Evolutionary conservation across 116 monocot species (phyloP), one percentile per base, ranked within the genome.

Genomic region (Phalaenopsis hybrid): DNA sequence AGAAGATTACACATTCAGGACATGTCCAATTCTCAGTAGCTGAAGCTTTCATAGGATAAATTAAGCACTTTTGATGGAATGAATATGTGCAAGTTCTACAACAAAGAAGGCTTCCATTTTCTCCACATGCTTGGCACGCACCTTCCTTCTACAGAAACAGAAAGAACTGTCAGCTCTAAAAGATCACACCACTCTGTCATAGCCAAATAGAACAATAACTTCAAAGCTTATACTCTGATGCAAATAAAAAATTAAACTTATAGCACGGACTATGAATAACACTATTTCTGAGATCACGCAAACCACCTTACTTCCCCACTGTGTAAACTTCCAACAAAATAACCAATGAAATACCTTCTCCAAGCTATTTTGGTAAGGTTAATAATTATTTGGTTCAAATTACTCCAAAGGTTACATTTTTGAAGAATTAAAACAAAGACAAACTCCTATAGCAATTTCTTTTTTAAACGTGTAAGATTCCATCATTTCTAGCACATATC

Each of bases 11-110:
- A 92, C 97, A 98, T 87, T 94, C 93, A 81, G 94, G 91, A 68
- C 97, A 98, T 76, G 90, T 98, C 97, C 94, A 98, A 83, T 78
- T 83, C 57, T 84, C 89, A 67, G 76, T 67, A 84, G 81, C 81
- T 74, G 81, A 75, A 50, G 52, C 55, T 81, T 88, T 94, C 25
- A 82, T 74, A 45, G 91, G 91, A 83, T 93, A 91, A 23, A 92
- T 86, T 81, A 94, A 72, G 75, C 97, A 98, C 20, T 89, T 93
- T 21, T 80, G 78, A 84, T 98, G 97, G 76, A 91, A 98, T 76
- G 76, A 61, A 83, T 98, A 98, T 5, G 92, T 93, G 82, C 97
- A 98, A 49, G 94, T 98, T 76, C 76, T 82, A 87, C 97, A 98
- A 41, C 75, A 43, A 44, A 90, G 58, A 55, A 98, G 91, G 79